Evolutionary conservation across 2,329 filamentous ascomycete species (phyloP).

Genomic region (Colletotrichum liaoningense): DNA sequence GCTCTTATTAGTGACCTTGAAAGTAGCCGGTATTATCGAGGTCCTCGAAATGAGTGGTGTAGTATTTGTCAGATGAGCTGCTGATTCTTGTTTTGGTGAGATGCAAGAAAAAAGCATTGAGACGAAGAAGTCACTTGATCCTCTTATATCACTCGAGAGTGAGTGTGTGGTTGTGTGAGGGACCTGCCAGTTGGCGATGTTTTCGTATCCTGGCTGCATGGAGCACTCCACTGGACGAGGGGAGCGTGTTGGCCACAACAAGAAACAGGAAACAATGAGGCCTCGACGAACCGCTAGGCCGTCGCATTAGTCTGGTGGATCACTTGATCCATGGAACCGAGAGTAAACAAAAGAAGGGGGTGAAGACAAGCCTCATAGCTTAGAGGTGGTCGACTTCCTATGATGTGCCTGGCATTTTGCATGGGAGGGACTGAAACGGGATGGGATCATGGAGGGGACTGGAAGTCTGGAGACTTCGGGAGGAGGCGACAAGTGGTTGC

Average conservation of each 20-base stretch:
- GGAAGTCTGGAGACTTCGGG: too few species aligned
- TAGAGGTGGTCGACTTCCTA: neutral
- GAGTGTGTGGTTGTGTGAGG: neutral
- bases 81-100: constrained; percentile 6
- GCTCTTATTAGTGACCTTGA: neutral
- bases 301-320: constrained; percentile 6
- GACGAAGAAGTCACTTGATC: constrained; percentile 29
- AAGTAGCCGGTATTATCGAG: constrained; percentile 2
- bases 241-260: constrained; percentile 28
- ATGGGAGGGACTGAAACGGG: constrained; percentile 7
- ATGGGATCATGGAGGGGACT: neutral
- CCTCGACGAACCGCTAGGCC: constrained; percentile 22
- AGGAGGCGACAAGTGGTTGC: constrained; percentile 15
- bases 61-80: neutral
- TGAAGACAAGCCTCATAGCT: neutral
- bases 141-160: constrained; percentile 23
- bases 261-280: constrained; percentile 16
- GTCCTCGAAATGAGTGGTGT: constrained; percentile 18
- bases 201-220: constrained; percentile 31
- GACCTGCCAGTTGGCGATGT: constrained; percentile 32
- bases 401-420: constrained; percentile 14
- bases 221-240: constrained; percentile 26
- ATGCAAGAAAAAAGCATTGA: neutral
- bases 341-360: constrained; percentile 14
- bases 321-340: constrained; percentile 1